Base-by-base conservation (phyloP, 768 basidiomycete species). In the Lyophyllum semitale region DNA sequence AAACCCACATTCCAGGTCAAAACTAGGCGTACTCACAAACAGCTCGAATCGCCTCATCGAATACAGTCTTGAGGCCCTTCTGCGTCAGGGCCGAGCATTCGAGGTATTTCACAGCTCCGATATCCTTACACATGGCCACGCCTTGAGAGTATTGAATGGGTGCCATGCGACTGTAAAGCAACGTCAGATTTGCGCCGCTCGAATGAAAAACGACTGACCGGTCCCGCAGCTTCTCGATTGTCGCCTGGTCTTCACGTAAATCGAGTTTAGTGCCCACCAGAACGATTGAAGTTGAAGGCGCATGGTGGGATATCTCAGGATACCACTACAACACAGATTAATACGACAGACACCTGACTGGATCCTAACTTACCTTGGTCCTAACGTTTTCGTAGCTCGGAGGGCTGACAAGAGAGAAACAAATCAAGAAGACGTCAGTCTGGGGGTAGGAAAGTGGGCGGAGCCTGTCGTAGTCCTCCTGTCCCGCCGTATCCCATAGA, bases 401-500 rank as follows among this genome's bases (percentile, higher is more conserved):
- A 33, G 97, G 97, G 68, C 91, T 93, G 69, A 98, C 96, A 58
- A 99, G 84, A 46, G 94, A 96, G 79, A 99, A 99, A 73, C 97
- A 99, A 70, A 99, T 95, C 75, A 99, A 80, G 79, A 99, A 99
- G 55, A 99, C 95, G 72, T 99, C 96, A 40, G 97, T 98, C 76
- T 98, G 97, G 23, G 97, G 97, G 77, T 99, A 99, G 59, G 93
- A 96, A 64, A 99, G 83, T 48, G 97, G 97, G 63, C 97, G 88
- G 63, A 99, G 89, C 41, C 97, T 89, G 76, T 96, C 94, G 70
- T 96, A 99, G 78, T 99, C 96, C 74, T 99, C 97, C 76, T 99
- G 97, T 62, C 97, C 97, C 32, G 97, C 97, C n/a, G 97, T 99
- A 83, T 99, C 97, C 97, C 97, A 99, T 53, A 99, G 80, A 47